Evolutionary conservation across 768 basidiomycete genomes (phyloP), one percentile per base, ranked within the genome.

Genomic region (Podaxis sp.): DNA sequence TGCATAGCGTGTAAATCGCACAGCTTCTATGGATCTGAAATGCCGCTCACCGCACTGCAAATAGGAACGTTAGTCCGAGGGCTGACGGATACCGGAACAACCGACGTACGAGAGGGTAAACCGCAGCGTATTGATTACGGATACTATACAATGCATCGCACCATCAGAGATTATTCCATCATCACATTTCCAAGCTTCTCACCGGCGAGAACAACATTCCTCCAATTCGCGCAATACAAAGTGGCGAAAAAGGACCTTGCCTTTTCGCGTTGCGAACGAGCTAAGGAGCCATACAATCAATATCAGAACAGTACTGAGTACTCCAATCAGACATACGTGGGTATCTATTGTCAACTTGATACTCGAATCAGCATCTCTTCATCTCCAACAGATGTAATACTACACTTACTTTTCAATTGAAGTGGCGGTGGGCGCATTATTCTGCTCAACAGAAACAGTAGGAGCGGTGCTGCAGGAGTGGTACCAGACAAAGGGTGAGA

Each of bases 151-250:
- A 30, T 7, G 19, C 44, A 46, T n/a, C 2, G 6, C 49, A 59
- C 4, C 19, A 48, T 36, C 46, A 61, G 38, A 28, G 44, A 3
- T 59, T 28, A 30, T 39, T 52, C 15, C 17, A 11, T 39, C 8
- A 22, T 36, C 52, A 44, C 36, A 30, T 44, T 15, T 1, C 15
- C 17, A 30, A 54, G 22, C 15, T 7, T 15, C 74, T 24, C 63
- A 77, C 77, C 72, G 65, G 73, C 75, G 65, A 79, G 74, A 65
- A 80, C 74, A 63, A 72, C 68, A 65, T 77, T 79, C 67, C 76
- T 74, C 78, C 79, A 80, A 62, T 76, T 75, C 28, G 73, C 74
- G 66, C 74, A 72, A 67, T 79, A 79, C 52, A 80, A 66, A 69
- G 73, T 70, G 19, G 70, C 65, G 65, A 75, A 69, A 67, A 79